These are phyloP conservation scores for Botrytis tulipae DNA, from an alignment of 2,329 filamentous ascomycete species.

Conservation along the genomic window DNA sequence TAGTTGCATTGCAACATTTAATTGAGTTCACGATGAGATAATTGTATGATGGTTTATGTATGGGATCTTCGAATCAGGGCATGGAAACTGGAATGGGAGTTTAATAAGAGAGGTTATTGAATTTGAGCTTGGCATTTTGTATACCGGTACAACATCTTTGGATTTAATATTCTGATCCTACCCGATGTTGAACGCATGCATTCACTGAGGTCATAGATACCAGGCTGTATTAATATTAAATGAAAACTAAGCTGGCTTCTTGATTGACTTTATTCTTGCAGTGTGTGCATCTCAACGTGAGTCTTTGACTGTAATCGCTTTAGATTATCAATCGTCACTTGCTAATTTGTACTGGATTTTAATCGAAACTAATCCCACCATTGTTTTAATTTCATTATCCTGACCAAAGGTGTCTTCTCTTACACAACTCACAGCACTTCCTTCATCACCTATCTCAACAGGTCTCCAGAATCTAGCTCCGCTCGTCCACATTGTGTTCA, in stretches of 20 bases:
- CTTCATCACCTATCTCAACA: background rate
- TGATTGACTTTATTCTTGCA: background rate
- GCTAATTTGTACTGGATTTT: background rate
- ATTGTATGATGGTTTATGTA: slow-evolving; percentile 1
- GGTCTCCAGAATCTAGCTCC: background rate
- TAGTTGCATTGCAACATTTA: background rate
- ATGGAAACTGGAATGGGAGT: slow-evolving; percentile 4
- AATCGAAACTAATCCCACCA: background rate
- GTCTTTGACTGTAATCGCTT: background rate
- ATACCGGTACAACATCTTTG: background rate
- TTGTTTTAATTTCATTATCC: background rate
- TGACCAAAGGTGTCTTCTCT: background rate
- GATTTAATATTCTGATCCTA: slow-evolving; percentile 7
- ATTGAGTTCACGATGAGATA: background rate
- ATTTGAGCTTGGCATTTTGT: background rate
- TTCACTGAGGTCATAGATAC: background rate
- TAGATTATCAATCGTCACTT: background rate
- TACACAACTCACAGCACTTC: background rate
- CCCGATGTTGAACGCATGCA: background rate
- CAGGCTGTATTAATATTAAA: slow-evolving; percentile 1
- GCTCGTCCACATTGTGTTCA: background rate
- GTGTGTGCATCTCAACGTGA: no score
- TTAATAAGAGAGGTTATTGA: slow-evolving; percentile 2
- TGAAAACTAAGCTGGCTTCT: background rate
- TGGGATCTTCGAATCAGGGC: background rate